phyloP scores from a whole-genome alignment of 371 early-diverging fungal genomes.

The Mucor piriformis region DNA sequence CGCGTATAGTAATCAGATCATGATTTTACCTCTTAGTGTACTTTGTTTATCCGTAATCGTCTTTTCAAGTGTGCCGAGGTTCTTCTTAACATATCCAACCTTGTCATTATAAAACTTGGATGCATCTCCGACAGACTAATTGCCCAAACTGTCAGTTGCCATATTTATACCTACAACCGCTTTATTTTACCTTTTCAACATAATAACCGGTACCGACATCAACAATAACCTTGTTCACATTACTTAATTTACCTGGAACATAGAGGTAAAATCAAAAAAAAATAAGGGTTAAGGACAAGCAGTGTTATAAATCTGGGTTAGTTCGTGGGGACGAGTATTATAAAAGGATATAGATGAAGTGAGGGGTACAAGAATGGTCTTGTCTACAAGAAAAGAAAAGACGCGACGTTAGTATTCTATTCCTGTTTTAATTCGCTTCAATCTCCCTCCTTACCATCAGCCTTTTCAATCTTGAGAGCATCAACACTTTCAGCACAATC shows the following conservation, averaged over 20 bases:
- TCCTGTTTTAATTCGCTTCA: no score
- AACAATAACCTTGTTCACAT: slow-evolving; percentile 86
- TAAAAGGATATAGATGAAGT: slow-evolving; percentile 63
- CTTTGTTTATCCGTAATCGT: slow-evolving; percentile 77
- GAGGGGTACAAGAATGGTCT: slow-evolving; percentile 79
- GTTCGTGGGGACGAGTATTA: no score
- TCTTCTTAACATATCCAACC: slow-evolving; percentile 72
- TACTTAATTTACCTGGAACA: slow-evolving; percentile 86
- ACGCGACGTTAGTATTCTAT: neutral
- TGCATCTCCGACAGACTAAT: slow-evolving; percentile 72
- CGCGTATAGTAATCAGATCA: no score
- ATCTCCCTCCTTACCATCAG: slow-evolving; percentile 33
- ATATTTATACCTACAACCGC: neutral
- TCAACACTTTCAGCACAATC: slow-evolving; percentile 77
- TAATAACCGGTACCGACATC: slow-evolving; percentile 97
- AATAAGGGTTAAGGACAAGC: slow-evolving; percentile 26
- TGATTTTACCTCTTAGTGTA: slow-evolving; percentile 65
- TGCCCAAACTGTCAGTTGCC: neutral
- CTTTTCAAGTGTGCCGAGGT: slow-evolving; percentile 75
- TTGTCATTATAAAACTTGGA: slow-evolving; percentile 79
- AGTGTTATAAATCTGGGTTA: neutral
- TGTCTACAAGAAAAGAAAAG: slow-evolving; percentile 37
- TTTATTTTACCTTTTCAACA: slow-evolving; percentile 79
- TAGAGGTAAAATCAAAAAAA: slow-evolving; percentile 76
- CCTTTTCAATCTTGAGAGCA: slow-evolving; percentile 39